phyloP scores from a whole-genome alignment of 2,329 filamentous ascomycete species.

The Arthrobotrys musiformis region DNA sequence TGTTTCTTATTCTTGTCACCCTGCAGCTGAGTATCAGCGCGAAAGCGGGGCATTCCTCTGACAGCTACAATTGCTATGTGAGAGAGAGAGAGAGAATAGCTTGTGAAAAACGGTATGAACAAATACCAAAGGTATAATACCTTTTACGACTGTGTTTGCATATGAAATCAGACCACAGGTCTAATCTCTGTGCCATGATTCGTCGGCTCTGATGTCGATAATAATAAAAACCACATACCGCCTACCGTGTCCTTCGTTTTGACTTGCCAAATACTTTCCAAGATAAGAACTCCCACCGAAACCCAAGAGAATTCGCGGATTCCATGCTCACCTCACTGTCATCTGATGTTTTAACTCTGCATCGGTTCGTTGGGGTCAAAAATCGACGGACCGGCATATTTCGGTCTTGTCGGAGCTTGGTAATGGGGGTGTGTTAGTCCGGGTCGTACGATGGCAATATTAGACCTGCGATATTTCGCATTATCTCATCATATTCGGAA shows the following conservation, averaged over 20 bases:
- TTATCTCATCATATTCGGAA: conserved; percentile 18
- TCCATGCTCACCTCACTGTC: conserved; percentile 36
- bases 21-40: conserved; percentile 23
- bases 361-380: conserved; percentile 13
- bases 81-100: not conserved
- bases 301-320: not conserved
- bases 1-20: conserved; percentile 37
- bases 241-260: conserved; percentile 26
- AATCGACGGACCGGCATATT: conserved; percentile 24
- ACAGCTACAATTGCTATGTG: not conserved
- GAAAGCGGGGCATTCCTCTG: not conserved
- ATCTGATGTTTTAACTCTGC: conserved; percentile 44
- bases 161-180: conserved; percentile 38
- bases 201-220: conserved; percentile 26
- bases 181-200: conserved; percentile 12
- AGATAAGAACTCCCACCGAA: not conserved
- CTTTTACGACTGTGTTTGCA: conserved; percentile 7
- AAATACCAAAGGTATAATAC: not conserved
- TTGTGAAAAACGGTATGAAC: not conserved
- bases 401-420: conserved; percentile 42
- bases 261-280: not conserved
- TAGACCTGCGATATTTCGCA: not conserved
- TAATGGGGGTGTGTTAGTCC: conserved; percentile 16
- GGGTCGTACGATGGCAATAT: conserved; percentile 41
- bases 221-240: not conserved